Evolutionary conservation across 2,329 filamentous ascomycete genomes (phyloP).

Genomic region (Sclerotinia sclerotiorum): DNA sequence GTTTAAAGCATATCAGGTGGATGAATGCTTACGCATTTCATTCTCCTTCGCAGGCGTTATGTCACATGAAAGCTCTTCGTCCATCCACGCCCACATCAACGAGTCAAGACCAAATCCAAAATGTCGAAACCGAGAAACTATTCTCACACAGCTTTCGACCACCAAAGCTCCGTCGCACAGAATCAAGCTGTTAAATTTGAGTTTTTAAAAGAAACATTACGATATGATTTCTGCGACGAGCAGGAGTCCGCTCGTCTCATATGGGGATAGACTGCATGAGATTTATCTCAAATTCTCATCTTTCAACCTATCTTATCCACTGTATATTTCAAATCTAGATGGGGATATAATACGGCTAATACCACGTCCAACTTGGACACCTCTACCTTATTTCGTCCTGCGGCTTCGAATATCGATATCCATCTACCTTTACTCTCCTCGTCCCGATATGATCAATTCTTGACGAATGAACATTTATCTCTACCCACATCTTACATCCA

Average conservation of each 20-base stretch:
- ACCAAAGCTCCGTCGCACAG: not conserved
- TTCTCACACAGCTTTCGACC: not conserved
- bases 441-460: not conserved
- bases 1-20: slow-evolving; percentile 22
- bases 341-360: slow-evolving; percentile 33
- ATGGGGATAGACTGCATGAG: slow-evolving; percentile 29
- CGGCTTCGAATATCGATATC: not conserved
- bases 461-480: not conserved
- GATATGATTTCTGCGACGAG: slow-evolving; percentile 25
- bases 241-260: slow-evolving; percentile 30
- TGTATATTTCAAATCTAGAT: not conserved
- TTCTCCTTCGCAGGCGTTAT: slow-evolving; percentile 32
- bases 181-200: not conserved
- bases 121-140: too few species aligned
- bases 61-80: slow-evolving; percentile 31
- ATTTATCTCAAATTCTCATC: slow-evolving; percentile 28
- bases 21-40: slow-evolving; percentile 37
- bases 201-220: not conserved
- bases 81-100: slow-evolving; percentile 7
- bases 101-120: not conserved
- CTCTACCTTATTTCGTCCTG: not conserved
- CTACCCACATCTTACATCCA: not conserved
- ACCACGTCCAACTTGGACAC: slow-evolving; percentile 24
- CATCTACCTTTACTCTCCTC: not conserved
- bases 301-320: slow-evolving; percentile 14